Evolutionary conservation across 352 stramenopile genomes (phyloP), one percentile per base, ranked within the genome.

Genomic region (Nothophytophthora sp.): DNA sequence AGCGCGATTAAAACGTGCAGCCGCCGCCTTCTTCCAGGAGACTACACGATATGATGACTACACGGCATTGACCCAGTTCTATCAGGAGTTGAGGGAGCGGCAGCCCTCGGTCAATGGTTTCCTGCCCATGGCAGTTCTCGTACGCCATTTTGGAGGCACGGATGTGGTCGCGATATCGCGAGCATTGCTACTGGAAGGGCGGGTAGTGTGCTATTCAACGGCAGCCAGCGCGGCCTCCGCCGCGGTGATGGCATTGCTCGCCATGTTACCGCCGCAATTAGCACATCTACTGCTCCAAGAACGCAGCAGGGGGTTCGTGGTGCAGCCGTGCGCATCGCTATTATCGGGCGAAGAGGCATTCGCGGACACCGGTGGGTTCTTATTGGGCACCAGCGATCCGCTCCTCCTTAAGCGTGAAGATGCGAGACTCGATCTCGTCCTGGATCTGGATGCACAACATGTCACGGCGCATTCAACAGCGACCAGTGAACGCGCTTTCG

Each of bases 171-270:
- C 74, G 9, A 70, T 89, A 7, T 42, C 95, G 27, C 75, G 81
- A 7, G 76, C 89, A 8, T 25, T 96, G 1, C 30, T 95, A 19
- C 38, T 94, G 5, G 81, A 95, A 65, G 86, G 86, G 0, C 73
- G 86, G 5, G 65, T 95, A 4, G 72, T 90, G 22, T 92, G 88
- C 42, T 94, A 81, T 62, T 90, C 83, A 3, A 60, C 61, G 0
- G 84, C 74, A 43, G 52, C 72, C 5, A 84, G 67, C 35, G 51
- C 74, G 19, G 76, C 81, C 2, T 81, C 76, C 4, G 70, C 73
- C 1, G 74, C 76, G 11, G 69, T 80, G 27, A 48, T 90, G 0
- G 72, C 67, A 1, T 35, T 92, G 34, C 27, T 90, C 6, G 70
- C 78, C 3, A 62, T 90, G 24, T 27, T 92, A 7, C 79, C 78